Base-by-base conservation (phyloP, 108 stramenopile genomes). In the Cylindrotheca fusiformis region DNA sequence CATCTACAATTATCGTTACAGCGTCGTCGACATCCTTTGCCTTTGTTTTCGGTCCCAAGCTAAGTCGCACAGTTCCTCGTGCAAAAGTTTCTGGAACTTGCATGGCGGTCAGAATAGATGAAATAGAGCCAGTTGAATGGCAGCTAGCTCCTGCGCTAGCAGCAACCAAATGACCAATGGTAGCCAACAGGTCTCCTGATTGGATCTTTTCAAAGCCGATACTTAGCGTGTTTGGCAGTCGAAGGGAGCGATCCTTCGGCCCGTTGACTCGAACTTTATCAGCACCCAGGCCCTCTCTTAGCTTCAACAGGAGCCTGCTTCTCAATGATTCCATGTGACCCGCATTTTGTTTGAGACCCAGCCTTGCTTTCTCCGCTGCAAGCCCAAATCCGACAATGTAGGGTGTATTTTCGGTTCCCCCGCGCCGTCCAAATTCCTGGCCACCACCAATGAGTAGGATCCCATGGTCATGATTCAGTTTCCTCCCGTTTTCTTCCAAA, bases 401-500 rank as follows among this genome's bases (percentile, higher is more conserved):
- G 2, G 95, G 87, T 0, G 97, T 96, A 76, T 95, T 96, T 64
- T 97, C 97, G 2, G 98, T 98, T 17, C 98, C 98, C 28, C 86
- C 96, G 12, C 97, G 71, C 41, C 80, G 79, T 18, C 97, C 97
- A 48, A 76, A 71, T 68, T 97, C 97, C 75, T 83, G 82, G 19
- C 75, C 82, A 12, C 92, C 91, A 44, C 91, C 88, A 63, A 84
- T 68, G 47, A 86, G 57, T 52, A 86, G 32, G 12, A 91, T 73
- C 59, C 75, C 83, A 51, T 80, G 60, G 23, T 69, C 33, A 8
- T 65, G 67, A 18, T 69, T 51, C 21, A 80, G 58, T 0, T 26
- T 23, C 26, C 63, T 28, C 19, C 47, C 52, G 36, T 65, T 4
- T 61, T 85, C 81, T 25, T 74, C 55, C 8, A 87, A 55, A 60